Base-by-base conservation (phyloP, 257 asterid genomes). In the Solanum tarapatanum region DNA sequence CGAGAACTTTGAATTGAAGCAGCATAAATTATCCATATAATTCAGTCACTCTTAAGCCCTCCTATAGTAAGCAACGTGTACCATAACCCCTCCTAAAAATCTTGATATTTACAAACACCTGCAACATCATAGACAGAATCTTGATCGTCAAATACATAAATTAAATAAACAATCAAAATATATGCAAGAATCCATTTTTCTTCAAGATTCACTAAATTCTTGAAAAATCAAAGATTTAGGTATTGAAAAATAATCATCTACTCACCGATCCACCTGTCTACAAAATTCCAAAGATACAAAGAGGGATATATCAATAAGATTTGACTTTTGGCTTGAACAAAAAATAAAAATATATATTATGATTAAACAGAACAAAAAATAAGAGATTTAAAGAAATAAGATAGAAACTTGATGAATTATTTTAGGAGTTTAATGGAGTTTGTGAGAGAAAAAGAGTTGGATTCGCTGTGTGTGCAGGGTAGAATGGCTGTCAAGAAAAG, bases 21-120 rank as follows among this genome's bases (percentile, higher is more conserved):
- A 95, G 94, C 98, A 94, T 11, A 94, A 87, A 87, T 83, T 92
- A 90, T 91, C 95, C 98, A 95, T 94, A 32, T 90, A 84, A 89
- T 87, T 87, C 88, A 90, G 48, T 87, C 84, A 86, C 87, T 82
- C 86, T 89, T 90, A 92, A 92, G 76, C 77, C 86, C 89, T 86
- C 90, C 90, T 68, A 90, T 87, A 86, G 92, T 88, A 91, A 89
- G 77, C 91, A 93, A 89, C 94, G 92, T 92, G 93, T 90, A 94
- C 90, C 89, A 87, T 88, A 43, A 89, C 87, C 62, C 32, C 87
- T 88, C 86, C 32, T 36, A 24, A 39, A 39, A 74, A 88, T 62
- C 83, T 84, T 79, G 51, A 87, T 87, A 87, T 84, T 90, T 83
- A 90, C 88, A 83, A 90, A 93, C 98, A 90, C 95, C 98, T 93